Conservation (phyloP, 2,329 filamentous ascomycete species). For the Fusarium longipes region DNA sequence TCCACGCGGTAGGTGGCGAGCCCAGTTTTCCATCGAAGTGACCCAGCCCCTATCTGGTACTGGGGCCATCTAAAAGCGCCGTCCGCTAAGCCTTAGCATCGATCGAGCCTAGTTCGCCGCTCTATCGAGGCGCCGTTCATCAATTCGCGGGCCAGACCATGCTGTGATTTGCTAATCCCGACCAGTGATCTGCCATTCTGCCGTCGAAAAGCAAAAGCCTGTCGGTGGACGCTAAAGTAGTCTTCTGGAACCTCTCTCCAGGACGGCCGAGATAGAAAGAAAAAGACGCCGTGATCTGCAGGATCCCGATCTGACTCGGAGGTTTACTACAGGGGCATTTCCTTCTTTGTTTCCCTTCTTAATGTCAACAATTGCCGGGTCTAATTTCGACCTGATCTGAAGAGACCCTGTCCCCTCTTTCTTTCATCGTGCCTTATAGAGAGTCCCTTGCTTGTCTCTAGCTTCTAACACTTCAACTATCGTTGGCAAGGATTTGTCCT, state of each 20-base stretch:
- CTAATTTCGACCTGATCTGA: background rate
- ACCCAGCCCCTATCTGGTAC: background rate
- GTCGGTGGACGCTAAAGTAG: background rate
- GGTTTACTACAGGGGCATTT: background rate
- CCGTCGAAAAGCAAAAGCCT: background rate
- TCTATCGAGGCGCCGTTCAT: background rate
- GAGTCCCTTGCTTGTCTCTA: background rate
- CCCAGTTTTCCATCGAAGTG: background rate
- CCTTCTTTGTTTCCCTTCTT: background rate
- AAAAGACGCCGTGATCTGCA: background rate
- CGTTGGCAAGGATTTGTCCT: background rate
- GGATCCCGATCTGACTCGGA: background rate
- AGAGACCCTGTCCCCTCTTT: background rate
- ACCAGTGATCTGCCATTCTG: background rate
- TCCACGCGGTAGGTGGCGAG: background rate
- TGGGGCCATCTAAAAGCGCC: conserved; percentile 1
- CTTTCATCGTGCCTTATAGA: background rate
- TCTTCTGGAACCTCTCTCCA: background rate
- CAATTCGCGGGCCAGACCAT: no score
- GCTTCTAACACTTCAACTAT: background rate
- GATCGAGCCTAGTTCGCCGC: background rate
- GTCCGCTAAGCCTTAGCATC: background rate
- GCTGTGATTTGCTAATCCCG: background rate
- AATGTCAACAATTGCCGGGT: conserved; percentile 1
- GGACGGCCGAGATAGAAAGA: background rate